Conservation (phyloP, 2,329 filamentous ascomycete genomes). For the Botryosphaeria agaves region DNA sequence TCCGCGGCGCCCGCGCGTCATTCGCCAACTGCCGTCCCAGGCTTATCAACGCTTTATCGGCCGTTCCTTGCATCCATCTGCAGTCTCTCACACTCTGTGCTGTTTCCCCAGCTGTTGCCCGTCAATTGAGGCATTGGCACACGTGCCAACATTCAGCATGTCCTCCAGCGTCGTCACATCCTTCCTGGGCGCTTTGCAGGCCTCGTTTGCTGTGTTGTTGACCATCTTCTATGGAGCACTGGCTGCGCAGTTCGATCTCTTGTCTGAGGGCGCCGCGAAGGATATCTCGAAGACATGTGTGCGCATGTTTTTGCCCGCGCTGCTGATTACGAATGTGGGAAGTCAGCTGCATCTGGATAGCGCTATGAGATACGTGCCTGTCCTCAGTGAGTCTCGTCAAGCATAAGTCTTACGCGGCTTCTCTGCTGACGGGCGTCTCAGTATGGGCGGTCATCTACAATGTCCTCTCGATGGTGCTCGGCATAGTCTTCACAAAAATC, state of each 20-base stretch:
- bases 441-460: constrained; percentile 36
- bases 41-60: no score
- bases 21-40: no score
- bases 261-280: constrained; percentile 30
- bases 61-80: no score
- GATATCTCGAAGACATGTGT: constrained; percentile 36
- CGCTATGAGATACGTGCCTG: constrained; percentile 28
- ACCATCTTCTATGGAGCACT: constrained; percentile 35
- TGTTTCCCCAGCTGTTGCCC: no score
- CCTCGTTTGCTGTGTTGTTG: constrained; percentile 34
- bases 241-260: constrained; percentile 31
- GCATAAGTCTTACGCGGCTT: background rate
- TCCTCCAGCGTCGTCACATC: constrained; percentile 17
- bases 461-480: constrained; percentile 29
- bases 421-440: constrained; percentile 7
- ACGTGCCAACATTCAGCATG: no score
- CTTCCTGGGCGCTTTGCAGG: constrained; percentile 37
- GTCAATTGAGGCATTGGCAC: no score
- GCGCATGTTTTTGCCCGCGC: constrained; percentile 33
- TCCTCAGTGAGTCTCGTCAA: constrained; percentile 20
- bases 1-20: no score
- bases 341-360: constrained; percentile 31
- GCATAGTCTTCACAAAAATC: constrained; percentile 22
- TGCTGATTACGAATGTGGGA: constrained; percentile 36
- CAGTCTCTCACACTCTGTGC: no score